Conservation (phyloP, 2,329 filamentous ascomycete genomes). For the Fusarium domesticum region DNA sequence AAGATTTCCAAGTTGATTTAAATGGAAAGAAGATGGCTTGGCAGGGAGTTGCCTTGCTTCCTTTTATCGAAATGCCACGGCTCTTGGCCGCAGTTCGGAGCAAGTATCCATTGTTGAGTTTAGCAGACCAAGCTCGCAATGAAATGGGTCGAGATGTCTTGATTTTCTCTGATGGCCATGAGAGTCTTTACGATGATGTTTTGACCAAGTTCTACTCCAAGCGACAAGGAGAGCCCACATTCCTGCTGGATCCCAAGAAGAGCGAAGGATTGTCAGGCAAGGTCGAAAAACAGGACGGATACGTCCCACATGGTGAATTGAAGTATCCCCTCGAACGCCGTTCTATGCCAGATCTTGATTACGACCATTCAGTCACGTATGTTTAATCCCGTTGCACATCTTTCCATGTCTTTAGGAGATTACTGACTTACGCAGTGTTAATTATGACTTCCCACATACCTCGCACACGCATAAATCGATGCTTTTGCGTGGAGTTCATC, state of each 20-base stretch:
- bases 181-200: slow-evolving; percentile 77
- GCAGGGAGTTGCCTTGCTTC: slow-evolving; percentile 90
- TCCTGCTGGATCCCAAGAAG: slow-evolving; percentile 69
- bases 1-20: slow-evolving; percentile 87
- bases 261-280: slow-evolving; percentile 78
- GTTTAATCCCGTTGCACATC: slow-evolving; percentile 31
- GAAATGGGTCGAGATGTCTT: slow-evolving; percentile 75
- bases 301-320: slow-evolving; percentile 81
- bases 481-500: slow-evolving; percentile 78
- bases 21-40: slow-evolving; percentile 99
- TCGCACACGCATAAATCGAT: slow-evolving; percentile 84
- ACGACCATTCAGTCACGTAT: slow-evolving; percentile 82
- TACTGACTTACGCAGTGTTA: slow-evolving; percentile 59
- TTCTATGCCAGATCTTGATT: slow-evolving; percentile 72
- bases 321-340: slow-evolving; percentile 71
- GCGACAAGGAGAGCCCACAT: slow-evolving; percentile 64
- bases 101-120: slow-evolving; percentile 75
- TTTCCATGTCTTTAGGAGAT: not conserved
- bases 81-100: slow-evolving; percentile 77
- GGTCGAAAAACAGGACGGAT: slow-evolving; percentile 77
- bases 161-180: slow-evolving; percentile 78
- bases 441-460: slow-evolving; percentile 77
- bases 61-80: slow-evolving; percentile 92
- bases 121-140: slow-evolving; percentile 77
- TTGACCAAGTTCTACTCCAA: slow-evolving; percentile 88